Conservation (phyloP, 164 flowering plant genomes). For the Chimonanthus praecox region DNA sequence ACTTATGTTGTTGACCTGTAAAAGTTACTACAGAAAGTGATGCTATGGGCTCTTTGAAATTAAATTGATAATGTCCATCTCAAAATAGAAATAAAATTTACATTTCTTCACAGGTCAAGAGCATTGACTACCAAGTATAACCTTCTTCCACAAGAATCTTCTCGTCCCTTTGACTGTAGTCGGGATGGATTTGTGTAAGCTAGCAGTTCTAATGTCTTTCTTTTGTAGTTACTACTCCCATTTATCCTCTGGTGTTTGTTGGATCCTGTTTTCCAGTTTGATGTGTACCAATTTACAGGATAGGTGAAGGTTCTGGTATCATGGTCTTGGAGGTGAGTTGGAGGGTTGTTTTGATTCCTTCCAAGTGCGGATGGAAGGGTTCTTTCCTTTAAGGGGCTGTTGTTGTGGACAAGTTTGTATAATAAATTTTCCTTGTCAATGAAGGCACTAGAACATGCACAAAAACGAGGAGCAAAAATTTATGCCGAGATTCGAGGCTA, state of each 20-base stretch:
- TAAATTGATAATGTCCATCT: background rate
- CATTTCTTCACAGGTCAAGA: slow-evolving; percentile 35
- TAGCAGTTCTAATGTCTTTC: background rate
- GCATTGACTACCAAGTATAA: slow-evolving; percentile 88
- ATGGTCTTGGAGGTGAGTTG: slow-evolving; percentile 85
- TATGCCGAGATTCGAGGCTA: slow-evolving; percentile 95
- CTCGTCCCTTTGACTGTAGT: slow-evolving; percentile 87
- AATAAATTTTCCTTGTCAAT: slow-evolving; percentile 7
- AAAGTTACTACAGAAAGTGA: background rate
- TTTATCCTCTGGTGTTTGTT: background rate
- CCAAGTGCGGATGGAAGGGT: background rate
- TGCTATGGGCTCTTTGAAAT: background rate
- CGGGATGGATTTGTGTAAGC: slow-evolving; percentile 98
- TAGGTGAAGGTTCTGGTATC: slow-evolving; percentile 94
- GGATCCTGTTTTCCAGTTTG: slow-evolving; percentile 5
- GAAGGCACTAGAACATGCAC: slow-evolving; percentile 89
- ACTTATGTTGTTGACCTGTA: too few relatives aligned
- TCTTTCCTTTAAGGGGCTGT: too few relatives aligned
- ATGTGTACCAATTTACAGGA: slow-evolving; percentile 41
- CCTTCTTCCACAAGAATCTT: slow-evolving; percentile 66
- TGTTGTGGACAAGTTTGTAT: background rate
- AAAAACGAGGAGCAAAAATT: slow-evolving; percentile 73
- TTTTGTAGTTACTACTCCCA: background rate
- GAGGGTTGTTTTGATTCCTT: background rate
- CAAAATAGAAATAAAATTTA: background rate